phyloP scores from a whole-genome alignment of 2,329 filamentous ascomycete species.

The Cordyceps javanica region DNA sequence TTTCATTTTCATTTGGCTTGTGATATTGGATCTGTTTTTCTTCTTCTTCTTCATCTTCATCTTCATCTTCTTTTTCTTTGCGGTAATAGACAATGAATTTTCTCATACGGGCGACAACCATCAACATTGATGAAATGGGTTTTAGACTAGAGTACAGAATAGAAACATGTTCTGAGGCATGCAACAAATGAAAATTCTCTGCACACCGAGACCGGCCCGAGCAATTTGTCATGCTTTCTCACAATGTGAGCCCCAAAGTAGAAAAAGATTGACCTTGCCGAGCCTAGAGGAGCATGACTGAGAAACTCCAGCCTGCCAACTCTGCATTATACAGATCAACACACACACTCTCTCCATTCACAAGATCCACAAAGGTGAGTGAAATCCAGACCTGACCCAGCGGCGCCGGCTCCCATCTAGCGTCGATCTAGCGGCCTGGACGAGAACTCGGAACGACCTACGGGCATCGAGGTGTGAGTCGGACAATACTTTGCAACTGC shows the following conservation, averaged over 20 bases:
- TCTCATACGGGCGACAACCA: background rate
- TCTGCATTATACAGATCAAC: background rate
- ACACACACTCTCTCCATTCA: background rate
- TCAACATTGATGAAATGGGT: background rate
- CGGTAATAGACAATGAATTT: background rate
- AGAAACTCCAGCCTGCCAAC: background rate
- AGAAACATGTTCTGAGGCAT: background rate
- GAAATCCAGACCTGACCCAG: background rate
- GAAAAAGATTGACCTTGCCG: background rate
- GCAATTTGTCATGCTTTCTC: background rate
- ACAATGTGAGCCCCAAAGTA: no score
- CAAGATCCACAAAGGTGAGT: background rate
- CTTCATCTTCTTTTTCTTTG: background rate
- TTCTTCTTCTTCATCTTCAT: background rate
- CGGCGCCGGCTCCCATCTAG: background rate
- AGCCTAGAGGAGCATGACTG: background rate
- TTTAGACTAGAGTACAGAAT: background rate
- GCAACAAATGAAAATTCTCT: background rate
- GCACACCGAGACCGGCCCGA: background rate
- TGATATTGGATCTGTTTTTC: background rate
- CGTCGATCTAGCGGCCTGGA: background rate
- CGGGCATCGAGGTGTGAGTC: no score
- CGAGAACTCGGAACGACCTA: no score
- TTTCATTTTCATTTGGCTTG: background rate
- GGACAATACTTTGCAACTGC: no score